Conservation (phyloP, 305 asterid genomes). For the Solanum hybrid region DNA sequence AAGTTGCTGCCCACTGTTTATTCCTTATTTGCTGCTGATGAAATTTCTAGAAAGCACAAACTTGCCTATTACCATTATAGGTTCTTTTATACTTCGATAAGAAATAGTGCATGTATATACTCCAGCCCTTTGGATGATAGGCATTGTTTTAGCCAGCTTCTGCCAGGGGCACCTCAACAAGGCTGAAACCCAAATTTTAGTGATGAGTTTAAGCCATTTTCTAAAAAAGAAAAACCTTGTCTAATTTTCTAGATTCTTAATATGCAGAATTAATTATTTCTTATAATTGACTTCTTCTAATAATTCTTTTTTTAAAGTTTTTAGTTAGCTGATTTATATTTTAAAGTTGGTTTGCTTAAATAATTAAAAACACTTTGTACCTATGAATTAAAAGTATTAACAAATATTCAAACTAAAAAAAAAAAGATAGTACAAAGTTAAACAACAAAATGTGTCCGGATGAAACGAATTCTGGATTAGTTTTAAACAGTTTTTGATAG, state of each 20-base stretch:
- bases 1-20: background rate
- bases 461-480: background rate
- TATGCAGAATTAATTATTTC: background rate
- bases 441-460: background rate
- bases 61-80: background rate
- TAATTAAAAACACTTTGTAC: background rate
- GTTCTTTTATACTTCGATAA: background rate
- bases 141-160: background rate
- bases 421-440: background rate
- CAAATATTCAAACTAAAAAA: background rate
- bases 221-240: background rate
- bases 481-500: background rate
- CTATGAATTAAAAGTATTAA: background rate
- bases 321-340: background rate
- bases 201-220: background rate
- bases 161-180: background rate
- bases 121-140: background rate
- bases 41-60: background rate
- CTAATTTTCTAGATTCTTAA: background rate
- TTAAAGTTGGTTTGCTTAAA: background rate
- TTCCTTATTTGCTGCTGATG: background rate
- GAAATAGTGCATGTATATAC: background rate
- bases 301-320: background rate
- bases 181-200: background rate
- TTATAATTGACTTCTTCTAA: background rate